Evolutionary conservation across 176 grass and related monocot species (phyloP).

Genomic region (Pontederia paniculata): DNA sequence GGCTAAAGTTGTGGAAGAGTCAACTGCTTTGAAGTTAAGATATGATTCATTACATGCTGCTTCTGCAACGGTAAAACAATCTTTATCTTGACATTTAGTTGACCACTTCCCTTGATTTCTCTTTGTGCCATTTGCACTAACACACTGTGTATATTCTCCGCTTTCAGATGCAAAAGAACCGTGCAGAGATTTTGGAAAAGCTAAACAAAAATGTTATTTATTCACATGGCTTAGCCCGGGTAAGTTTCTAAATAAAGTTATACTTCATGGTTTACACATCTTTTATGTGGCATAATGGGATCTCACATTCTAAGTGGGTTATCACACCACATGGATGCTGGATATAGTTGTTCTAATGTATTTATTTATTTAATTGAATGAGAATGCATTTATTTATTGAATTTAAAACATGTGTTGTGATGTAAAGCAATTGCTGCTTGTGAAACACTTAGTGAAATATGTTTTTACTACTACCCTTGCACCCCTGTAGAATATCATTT

Average conservation of each 20-base stretch:
- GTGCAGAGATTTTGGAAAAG: slow-evolving; percentile 25
- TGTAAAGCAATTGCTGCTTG: too few species aligned
- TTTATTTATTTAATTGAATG: not conserved
- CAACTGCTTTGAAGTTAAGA: slow-evolving; percentile 36
- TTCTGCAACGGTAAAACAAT: slow-evolving; percentile 36
- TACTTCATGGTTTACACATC: not conserved
- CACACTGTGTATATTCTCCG: slow-evolving; percentile 1
- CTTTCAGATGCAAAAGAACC: slow-evolving; percentile 39
- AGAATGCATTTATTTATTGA: too few species aligned
- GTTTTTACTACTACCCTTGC: too few species aligned
- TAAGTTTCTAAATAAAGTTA: slow-evolving; percentile 18
- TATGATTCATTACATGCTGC: slow-evolving; percentile 38
- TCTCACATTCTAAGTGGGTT: not conserved
- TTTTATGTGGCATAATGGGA: not conserved
- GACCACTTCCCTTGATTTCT: not conserved
- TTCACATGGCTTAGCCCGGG: slow-evolving; percentile 32
- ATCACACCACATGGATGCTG: not conserved
- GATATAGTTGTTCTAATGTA: not conserved
- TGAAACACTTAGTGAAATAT: too few species aligned
- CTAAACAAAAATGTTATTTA: slow-evolving; percentile 34
- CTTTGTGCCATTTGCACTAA: not conserved
- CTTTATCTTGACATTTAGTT: slow-evolving; percentile 1
- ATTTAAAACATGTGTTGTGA: too few species aligned
- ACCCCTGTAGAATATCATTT: too few species aligned
- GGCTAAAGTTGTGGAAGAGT: slow-evolving; percentile 44